phyloP scores from a whole-genome alignment of 1,284 basidiomycete species.

The Leccinum fuscescens region DNA sequence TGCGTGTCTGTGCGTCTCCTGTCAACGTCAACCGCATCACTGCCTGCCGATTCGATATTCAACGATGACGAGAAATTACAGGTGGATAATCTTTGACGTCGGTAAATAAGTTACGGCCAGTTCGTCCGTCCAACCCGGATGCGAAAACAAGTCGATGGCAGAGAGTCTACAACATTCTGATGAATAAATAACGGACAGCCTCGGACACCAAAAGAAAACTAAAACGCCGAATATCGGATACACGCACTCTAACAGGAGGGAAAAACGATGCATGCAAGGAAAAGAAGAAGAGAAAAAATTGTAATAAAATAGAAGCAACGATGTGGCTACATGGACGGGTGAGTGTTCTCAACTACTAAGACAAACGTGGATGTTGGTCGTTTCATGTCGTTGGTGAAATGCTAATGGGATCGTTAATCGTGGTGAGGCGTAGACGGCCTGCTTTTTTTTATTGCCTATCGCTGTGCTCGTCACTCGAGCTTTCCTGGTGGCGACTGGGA shows the following conservation, averaged over 20 bases:
- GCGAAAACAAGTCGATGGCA: constrained; percentile 15
- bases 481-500: constrained; percentile 37
- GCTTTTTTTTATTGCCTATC: constrained; percentile 33
- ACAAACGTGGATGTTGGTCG: constrained; percentile 2
- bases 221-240: constrained; percentile 13
- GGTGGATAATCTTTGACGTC: constrained; percentile 8
- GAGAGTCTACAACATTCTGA: constrained; percentile 11
- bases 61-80: constrained; percentile 10
- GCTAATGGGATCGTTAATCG: constrained; percentile 8
- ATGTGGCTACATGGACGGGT: constrained; percentile 15
- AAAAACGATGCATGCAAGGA: constrained; percentile 6
- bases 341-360: constrained; percentile 3
- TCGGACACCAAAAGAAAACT: neutral
- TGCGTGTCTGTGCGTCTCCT: neutral
- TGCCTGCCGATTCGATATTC: neutral
- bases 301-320: neutral
- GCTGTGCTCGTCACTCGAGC: constrained; percentile 46
- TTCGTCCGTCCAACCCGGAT: constrained; percentile 6
- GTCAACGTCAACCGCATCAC: neutral
- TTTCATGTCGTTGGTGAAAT: constrained; percentile 8
- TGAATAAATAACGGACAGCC: constrained; percentile 20
- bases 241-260: constrained; percentile 3
- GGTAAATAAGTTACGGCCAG: constrained; percentile 3
- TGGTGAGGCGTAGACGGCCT: constrained; percentile 9
- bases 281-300: neutral